These are phyloP conservation scores for Citrus trifoliata DNA, from an alignment of 345 rosid species.

Conservation along the genomic window DNA sequence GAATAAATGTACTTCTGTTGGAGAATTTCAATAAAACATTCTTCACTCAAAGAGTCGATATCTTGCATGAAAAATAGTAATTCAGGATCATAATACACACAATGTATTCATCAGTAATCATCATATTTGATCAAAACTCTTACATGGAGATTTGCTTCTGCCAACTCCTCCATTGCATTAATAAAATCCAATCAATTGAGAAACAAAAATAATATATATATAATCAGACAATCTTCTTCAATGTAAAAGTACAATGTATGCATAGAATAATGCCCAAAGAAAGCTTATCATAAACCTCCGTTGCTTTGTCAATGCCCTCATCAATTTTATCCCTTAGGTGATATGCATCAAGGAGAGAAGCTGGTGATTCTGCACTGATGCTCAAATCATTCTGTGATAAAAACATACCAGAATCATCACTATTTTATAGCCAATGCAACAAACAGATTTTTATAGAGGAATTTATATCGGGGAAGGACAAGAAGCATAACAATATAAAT, in stretches of 20 bases:
- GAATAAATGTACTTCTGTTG: too few species aligned
- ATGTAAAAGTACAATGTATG: constrained; percentile 7
- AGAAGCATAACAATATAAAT: background rate
- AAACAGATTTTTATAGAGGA: background rate
- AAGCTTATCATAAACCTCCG: constrained; percentile 37
- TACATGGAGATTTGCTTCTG: too few species aligned
- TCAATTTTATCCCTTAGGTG: too few species aligned
- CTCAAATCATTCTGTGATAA: constrained; percentile 42
- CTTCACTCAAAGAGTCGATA: too few species aligned
- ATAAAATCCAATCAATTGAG: constrained; percentile 44
- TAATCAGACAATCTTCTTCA: background rate
- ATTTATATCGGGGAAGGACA: background rate
- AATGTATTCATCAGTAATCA: too few species aligned
- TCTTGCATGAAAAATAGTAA: too few species aligned
- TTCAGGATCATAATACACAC: too few species aligned
- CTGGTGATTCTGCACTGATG: too few species aligned
- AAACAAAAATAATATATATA: constrained; percentile 9
- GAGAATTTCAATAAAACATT: too few species aligned
- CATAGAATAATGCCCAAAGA: background rate
- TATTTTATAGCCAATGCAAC: background rate
- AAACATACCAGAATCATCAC: background rate
- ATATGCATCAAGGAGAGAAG: too few species aligned
- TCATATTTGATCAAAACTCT: too few species aligned
- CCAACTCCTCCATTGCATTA: constrained; percentile 49
- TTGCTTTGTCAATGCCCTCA: constrained; percentile 35